Evolutionary conservation across 768 basidiomycete genomes (phyloP), one percentile per base, ranked within the genome.

Genomic region (Trametes villosa): DNA sequence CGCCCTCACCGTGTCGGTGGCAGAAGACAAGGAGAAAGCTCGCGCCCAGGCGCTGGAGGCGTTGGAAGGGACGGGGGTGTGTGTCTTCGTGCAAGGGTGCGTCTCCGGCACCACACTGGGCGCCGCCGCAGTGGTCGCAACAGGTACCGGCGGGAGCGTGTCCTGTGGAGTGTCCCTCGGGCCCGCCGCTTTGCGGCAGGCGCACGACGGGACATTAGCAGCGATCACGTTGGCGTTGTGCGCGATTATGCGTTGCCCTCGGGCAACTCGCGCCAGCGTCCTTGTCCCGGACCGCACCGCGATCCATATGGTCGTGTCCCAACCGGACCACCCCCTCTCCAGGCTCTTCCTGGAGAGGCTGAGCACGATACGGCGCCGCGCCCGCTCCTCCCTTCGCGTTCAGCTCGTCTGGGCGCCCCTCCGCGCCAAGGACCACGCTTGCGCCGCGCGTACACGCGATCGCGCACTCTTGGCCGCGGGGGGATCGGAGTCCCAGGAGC

Each of bases 71-170:
- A 40, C 0, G 45, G 36, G 20, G 15, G 22, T 29, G 27, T 53
- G 55, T 38, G 57, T 15, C 26, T 62, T 8, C 34, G 12, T 57
- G 44, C 31, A 27, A 38, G 4, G 62, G 65, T 0, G 51, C 50
- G 12, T 24, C 13, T 71, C 66, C 18, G 68, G 57, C 8, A 20
- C 44, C 17, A 34, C 57, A 13, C 29, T 24, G 3, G 24, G 46
- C 18, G 44, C 7, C 22, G 27, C 42, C 13, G n/a, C 53, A 44
- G 57, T 33, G 18, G 36, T 18, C n/a, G n/a, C 58, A 40, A 2
- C 11, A 46, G 47, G 22, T 24, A n/a, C 5, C 51, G 31, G 20
- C 33, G 48, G 49, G 22, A 38, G 9, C 46, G 57, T 53, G 5
- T 33, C 41, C 40, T 20, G 38, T 20, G 40, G 27, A 20, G 53